Evolutionary conservation across 1,139 yeast genomes (phyloP).

Genomic region (Lodderomyces elongisporus): DNA sequence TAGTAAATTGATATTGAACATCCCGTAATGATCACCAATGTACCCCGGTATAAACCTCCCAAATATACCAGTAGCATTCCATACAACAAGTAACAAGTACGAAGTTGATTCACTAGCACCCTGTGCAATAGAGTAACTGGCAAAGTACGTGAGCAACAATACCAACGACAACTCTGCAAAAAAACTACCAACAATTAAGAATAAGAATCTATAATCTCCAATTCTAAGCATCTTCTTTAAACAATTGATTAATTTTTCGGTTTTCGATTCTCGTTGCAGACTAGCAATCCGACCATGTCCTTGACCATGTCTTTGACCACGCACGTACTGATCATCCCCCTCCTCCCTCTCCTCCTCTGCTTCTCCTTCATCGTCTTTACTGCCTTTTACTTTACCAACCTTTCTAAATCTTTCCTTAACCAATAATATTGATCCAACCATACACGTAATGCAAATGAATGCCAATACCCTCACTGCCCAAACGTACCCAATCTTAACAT

Average conservation of each 20-base stretch:
- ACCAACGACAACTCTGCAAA: conserved; percentile 55
- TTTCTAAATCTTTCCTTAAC: conserved; percentile 42
- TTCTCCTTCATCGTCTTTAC: too few species aligned
- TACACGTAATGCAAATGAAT: conserved; percentile 27
- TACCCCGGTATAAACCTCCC: conserved; percentile 38
- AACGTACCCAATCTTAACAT: conserved; percentile 26
- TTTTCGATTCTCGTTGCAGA: background rate
- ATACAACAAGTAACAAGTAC: conserved; percentile 31
- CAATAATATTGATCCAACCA: conserved; percentile 23
- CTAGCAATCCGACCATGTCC: too few species aligned
- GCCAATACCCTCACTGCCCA: conserved; percentile 36
- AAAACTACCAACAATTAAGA: conserved; percentile 32
- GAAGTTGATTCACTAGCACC: conserved; percentile 34
- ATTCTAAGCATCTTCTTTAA: too few species aligned
- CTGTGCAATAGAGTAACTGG: conserved; percentile 39
- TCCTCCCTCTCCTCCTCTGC: background rate
- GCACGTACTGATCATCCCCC: background rate
- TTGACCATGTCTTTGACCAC: too few species aligned
- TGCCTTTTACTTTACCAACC: too few species aligned
- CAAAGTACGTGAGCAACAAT: conserved; percentile 40
- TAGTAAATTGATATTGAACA: conserved; percentile 33
- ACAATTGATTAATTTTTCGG: background rate
- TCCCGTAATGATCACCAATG: conserved; percentile 33
- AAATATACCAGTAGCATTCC: conserved; percentile 35
- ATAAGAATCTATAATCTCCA: conserved; percentile 20